Evolutionary conservation across 768 basidiomycete species (phyloP).

Genomic region (Suillus decipiens): DNA sequence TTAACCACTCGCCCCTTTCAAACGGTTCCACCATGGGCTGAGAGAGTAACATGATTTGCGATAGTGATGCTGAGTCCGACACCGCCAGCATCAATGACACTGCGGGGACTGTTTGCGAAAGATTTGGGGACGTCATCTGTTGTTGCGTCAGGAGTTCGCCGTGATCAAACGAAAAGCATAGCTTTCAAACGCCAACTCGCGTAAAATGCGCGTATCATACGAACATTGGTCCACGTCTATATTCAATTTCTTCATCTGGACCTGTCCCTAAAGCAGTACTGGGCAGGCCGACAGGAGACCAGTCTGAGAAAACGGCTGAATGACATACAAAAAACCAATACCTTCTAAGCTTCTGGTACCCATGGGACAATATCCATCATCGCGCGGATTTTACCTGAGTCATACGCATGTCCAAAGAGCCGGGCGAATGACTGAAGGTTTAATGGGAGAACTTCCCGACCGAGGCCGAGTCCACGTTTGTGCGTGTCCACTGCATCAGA

Average conservation of each 20-base stretch:
- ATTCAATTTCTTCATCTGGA: not conserved
- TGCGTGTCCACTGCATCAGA: not conserved
- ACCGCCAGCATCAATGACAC: slow-evolving; percentile 3
- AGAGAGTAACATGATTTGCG: slow-evolving; percentile 7
- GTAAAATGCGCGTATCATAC: not conserved
- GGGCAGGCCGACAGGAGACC: not conserved
- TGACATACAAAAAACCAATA: not conserved
- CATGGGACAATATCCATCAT: slow-evolving; percentile 1
- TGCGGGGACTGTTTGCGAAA: not conserved
- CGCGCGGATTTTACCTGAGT: not conserved
- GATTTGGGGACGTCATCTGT: not conserved
- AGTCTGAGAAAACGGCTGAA: not conserved
- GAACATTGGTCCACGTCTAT: not conserved
- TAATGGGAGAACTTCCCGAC: not conserved
- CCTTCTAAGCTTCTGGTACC: not conserved
- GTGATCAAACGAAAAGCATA: not conserved
- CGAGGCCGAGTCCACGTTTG: not conserved
- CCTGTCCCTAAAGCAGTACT: slow-evolving; percentile 1
- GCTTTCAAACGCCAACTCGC: not conserved
- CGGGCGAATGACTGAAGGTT: slow-evolving; percentile 1
- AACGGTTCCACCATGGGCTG: not conserved
- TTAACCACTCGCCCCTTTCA: not conserved
- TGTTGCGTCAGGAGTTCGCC: not conserved
- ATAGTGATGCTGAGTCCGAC: slow-evolving; percentile 5
- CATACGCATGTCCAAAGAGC: not conserved